These are phyloP conservation scores for Fabrea salina DNA, from an alignment of 169 alveolate genomes.

Conservation along the genomic window DNA sequence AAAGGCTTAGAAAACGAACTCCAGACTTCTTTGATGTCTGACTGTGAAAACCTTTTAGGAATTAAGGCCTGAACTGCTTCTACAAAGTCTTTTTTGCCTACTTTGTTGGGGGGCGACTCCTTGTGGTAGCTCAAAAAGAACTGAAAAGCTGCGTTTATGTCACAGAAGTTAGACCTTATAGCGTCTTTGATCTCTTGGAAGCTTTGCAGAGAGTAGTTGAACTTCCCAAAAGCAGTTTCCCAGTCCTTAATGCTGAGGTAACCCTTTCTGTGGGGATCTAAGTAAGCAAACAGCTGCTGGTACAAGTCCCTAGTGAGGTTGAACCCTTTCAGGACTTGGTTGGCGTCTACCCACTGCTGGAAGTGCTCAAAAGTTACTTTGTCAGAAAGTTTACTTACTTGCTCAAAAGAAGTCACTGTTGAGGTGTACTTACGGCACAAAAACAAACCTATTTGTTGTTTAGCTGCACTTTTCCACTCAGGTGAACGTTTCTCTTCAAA, in stretches of 20 bases:
- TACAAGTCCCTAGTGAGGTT: slow-evolving; percentile 59
- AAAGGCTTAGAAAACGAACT: too few relatives aligned
- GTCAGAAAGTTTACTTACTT: slow-evolving; percentile 39
- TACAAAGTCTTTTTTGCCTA: slow-evolving; percentile 37
- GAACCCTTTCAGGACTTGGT: slow-evolving; percentile 54
- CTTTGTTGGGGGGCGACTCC: slow-evolving; percentile 34
- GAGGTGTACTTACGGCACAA: slow-evolving; percentile 47
- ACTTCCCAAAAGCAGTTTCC: slow-evolving; percentile 54
- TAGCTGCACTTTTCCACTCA: slow-evolving; percentile 71
- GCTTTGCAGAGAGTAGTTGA: slow-evolving; percentile 48
- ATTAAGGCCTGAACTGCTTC: slow-evolving; percentile 44
- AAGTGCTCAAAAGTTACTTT: slow-evolving; percentile 55
- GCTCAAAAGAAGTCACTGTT: slow-evolving; percentile 48
- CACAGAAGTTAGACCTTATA: slow-evolving; percentile 42
- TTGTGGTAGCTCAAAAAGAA: slow-evolving; percentile 40
- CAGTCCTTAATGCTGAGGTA: slow-evolving; percentile 67
- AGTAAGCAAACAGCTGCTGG: slow-evolving; percentile 61
- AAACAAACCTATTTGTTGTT: slow-evolving; percentile 62
- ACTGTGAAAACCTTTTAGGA: slow-evolving; percentile 51
- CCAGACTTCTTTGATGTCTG: slow-evolving; percentile 55
- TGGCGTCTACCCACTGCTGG: slow-evolving; percentile 52
- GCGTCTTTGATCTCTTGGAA: slow-evolving; percentile 55
- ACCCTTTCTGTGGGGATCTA: slow-evolving; percentile 81
- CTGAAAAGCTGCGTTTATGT: slow-evolving; percentile 53
- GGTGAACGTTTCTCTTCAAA: slow-evolving; percentile 40